Base-by-base conservation (phyloP, 495 filamentous ascomycete genomes). In the Aspergillus kassunensis region DNA sequence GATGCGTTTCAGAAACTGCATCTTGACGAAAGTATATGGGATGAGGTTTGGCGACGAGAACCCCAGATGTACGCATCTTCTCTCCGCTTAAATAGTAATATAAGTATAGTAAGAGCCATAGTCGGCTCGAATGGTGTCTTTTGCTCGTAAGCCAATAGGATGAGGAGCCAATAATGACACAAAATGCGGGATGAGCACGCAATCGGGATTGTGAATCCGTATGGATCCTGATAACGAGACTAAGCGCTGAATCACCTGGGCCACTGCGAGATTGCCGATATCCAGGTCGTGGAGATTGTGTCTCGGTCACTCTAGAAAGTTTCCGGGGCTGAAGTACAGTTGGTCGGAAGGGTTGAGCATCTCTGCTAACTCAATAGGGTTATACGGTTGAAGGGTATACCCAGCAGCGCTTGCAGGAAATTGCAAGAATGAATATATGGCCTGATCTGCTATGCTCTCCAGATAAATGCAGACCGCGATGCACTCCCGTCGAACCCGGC, bases 321-420 rank as follows among this genome's bases (percentile, higher is more conserved):
- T n/a, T n/a, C n/a, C n/a, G n/a, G n/a, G n/a, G n/a, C n/a, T n/a
- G n/a, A n/a, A n/a, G n/a, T n/a, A n/a, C n/a, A n/a, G n/a, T n/a
- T n/a, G n/a, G n/a, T n/a, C n/a, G n/a, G n/a, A n/a, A n/a, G n/a
- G n/a, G n/a, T n/a, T n/a, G n/a, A n/a, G n/a, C n/a, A n/a, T n/a
- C n/a, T n/a, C n/a, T n/a, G n/a, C n/a, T n/a, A n/a, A n/a, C n/a
- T n/a, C n/a, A n/a, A n/a, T n/a, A n/a, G n/a, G n/a, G n/a, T 27
- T 4, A 27, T 27, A 29, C 4, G 16, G 10, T 3, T 13, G 21
- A 42, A 53, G 15, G 3, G 42, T 45, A 40, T 90, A 90, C n/a
- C 90, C 90, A 39, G 93, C 83, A 12, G 82, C 77, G 66, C 86
- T 83, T 2, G 90, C 89, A 50, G 93, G 68, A 62, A 39, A 59